phyloP scores from a whole-genome alignment of 208 protist genomes.

The Crithidia expoeki region DNA sequence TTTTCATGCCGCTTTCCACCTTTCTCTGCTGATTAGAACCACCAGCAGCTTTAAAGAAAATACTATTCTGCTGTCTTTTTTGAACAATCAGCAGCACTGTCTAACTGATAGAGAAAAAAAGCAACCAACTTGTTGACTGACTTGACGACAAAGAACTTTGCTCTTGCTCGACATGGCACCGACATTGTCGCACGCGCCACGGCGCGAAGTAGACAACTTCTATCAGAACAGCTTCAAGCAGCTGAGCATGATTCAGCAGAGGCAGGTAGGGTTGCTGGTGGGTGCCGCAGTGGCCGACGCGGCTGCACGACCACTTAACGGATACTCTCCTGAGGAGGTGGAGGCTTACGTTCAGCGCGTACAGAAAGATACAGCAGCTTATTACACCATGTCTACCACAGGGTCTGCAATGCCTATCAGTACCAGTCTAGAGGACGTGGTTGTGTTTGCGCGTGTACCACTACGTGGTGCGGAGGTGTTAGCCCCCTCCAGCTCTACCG shows the following conservation, averaged over 20 bases:
- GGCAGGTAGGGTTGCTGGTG: constrained; percentile 77
- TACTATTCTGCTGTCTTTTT: too few relatives aligned
- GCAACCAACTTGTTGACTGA: too few relatives aligned
- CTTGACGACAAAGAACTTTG: too few relatives aligned
- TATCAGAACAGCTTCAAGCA: constrained; percentile 89
- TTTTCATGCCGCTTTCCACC: too few relatives aligned
- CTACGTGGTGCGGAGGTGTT: background rate
- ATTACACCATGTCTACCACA: background rate
- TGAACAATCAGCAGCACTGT: too few relatives aligned
- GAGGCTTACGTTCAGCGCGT: constrained; percentile 12
- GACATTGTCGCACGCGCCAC: constrained; percentile 21
- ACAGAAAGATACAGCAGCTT: background rate
- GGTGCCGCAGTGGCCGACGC: constrained; percentile 81
- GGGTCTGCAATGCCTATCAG: background rate
- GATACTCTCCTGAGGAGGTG: constrained; percentile 45
- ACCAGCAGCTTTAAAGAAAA: too few relatives aligned
- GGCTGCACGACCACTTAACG: constrained; percentile 63
- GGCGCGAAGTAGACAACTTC: constrained; percentile 52
- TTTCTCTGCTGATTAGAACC: too few relatives aligned
- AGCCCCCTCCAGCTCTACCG: background rate
- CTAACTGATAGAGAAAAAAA: too few relatives aligned
- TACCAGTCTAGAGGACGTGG: background rate
- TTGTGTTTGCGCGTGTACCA: constrained; percentile 29
- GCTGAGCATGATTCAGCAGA: constrained; percentile 81
- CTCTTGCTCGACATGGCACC: constrained; percentile 24